Base-by-base conservation (phyloP, 768 basidiomycete species). In the Suillus luteus region DNA sequence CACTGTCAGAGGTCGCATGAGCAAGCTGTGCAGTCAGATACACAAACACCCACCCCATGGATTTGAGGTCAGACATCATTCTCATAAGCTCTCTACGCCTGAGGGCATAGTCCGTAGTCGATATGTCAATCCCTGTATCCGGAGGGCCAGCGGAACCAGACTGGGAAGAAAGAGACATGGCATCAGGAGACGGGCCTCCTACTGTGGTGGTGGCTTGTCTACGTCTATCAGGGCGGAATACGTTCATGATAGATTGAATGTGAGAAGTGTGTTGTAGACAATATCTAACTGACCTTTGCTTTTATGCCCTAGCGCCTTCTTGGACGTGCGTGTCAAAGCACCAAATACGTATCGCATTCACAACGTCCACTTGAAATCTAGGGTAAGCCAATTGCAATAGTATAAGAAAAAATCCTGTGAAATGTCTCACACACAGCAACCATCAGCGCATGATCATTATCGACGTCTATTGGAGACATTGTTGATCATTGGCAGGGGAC, bases 21-120 rank as follows among this genome's bases (percentile, higher is more conserved):
- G n/a, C 15, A 59, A 48, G 57, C 1, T 43, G 43, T 41, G 17
- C 14, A 33, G 22, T n/a, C 55, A 43, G 14, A 37, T 14, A 5
- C 22, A 48, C 33, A 17, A 59, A 24, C 7, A 59, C 71, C 17
- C 63, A 77, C 78, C 76, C 79, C 35, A 78, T 70, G 3, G 75
- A 71, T 14, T 75, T 73, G 15, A 79, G 67, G 38, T 78, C 76
- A 24, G 69, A 74, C 37, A 77, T 68, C 5, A 84, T 68, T n/a
- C 73, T 69, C 72, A 83, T 78, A 11, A 83, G 62, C 64, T 79
- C 77, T 55, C 69, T 75, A 54, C 82, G 77, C 44, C 64, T 76
- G 10, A 70, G 72, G 0, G 81, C 80, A 71, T 84, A 84, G 37
- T 78, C 77, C 9, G 66, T 74, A 0, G 74, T 70, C 12, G 77